These are phyloP conservation scores for Thyridium curvatum DNA, from an alignment of 2,329 filamentous ascomycete genomes.

Conservation along the genomic window DNA sequence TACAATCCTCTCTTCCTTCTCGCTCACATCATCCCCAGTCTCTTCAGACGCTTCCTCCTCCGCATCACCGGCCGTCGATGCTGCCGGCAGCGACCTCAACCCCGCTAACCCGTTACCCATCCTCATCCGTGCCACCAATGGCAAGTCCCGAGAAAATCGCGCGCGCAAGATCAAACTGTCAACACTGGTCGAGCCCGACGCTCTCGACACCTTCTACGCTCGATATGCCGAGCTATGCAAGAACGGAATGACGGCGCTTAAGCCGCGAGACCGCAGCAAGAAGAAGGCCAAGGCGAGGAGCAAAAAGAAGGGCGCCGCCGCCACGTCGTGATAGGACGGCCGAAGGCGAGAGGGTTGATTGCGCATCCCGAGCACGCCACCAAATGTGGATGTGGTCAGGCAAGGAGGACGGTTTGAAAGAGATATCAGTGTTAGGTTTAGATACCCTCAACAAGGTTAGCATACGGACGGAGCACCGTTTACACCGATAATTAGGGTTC, in stretches of 20 bases:
- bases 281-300: conserved; percentile 73
- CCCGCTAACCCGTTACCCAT: conserved; percentile 59
- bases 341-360: too few relatives aligned
- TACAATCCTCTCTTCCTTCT: background rate
- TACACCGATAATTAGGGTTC: too few relatives aligned
- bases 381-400: too few relatives aligned
- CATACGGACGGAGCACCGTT: too few relatives aligned
- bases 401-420: too few relatives aligned
- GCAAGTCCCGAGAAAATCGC: conserved; percentile 55
- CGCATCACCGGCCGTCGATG: conserved; percentile 29
- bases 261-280: conserved; percentile 89
- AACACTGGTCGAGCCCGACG: conserved; percentile 71
- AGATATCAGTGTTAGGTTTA: background rate
- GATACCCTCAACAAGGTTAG: background rate
- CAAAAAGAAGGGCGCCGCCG: conserved; percentile 42
- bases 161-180: conserved; percentile 66
- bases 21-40: conserved; percentile 22
- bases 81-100: conserved; percentile 54
- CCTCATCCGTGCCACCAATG: conserved; percentile 79
- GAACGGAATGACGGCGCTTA: conserved; percentile 77
- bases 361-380: too few relatives aligned
- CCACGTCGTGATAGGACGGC: too few relatives aligned
- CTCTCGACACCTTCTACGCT: conserved; percentile 73
- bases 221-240: conserved; percentile 90
- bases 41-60: conserved; percentile 34